phyloP scores from a whole-genome alignment of 169 alveolate species.

The Amoebophrya sp. region DNA sequence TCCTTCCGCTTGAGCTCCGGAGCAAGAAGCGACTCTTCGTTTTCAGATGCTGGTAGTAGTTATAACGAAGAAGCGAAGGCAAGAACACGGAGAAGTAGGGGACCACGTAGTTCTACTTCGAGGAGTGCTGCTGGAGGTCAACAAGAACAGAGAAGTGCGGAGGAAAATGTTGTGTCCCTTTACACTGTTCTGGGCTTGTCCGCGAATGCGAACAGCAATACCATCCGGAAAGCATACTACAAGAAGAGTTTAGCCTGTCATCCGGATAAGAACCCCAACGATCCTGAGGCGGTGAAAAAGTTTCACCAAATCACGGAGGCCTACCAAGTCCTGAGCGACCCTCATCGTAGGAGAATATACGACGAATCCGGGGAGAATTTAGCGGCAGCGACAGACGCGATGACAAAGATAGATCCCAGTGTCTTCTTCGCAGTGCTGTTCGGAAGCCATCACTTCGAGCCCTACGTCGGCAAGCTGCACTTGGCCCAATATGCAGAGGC shows the following conservation, averaged over 20 bases:
- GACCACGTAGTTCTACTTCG: neutral
- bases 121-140: too few species aligned
- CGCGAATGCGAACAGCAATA: neutral
- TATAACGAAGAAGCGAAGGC: too few species aligned
- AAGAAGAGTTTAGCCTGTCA: neutral
- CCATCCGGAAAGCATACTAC: neutral
- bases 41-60: too few species aligned
- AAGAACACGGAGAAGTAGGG: neutral
- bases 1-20: too few species aligned
- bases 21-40: too few species aligned
- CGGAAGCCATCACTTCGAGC: neutral
- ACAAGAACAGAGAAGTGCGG: neutral
- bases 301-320: neutral
- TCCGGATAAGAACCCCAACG: neutral
- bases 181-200: neutral
- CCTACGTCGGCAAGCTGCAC: slow-evolving; percentile 14
- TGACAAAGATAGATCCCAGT: neutral
- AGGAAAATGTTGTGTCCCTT: neutral
- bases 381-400: neutral
- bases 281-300: neutral
- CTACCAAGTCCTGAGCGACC: neutral
- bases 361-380: neutral
- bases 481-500: neutral
- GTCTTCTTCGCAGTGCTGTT: neutral
- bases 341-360: neutral